A percentile compares a stretch with the other conserved stretches of the same genome.
phyloP scores from a whole-genome alignment of 2,329 filamentous ascomycete genomes.

The Didymella sp. region DNA sequence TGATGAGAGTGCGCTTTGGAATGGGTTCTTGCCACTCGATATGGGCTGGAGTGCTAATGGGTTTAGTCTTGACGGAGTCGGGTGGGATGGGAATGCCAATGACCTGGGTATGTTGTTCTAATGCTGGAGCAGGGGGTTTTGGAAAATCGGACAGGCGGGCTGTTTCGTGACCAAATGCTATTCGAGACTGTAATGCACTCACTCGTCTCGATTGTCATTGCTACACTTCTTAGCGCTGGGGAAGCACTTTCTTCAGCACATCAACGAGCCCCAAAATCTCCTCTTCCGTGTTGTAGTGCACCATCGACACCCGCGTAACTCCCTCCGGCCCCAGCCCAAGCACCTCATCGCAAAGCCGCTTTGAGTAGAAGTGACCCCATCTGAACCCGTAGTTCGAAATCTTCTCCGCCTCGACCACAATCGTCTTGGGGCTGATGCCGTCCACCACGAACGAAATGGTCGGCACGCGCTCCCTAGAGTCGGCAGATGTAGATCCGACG shows the following conservation, averaged over 20 bases:
- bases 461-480: constrained; percentile 62
- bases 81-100: constrained; percentile 29
- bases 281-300: constrained; percentile 75
- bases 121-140: neutral
- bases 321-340: constrained; percentile 66
- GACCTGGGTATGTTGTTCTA: constrained; percentile 43
- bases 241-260: constrained; percentile 60
- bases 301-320: constrained; percentile 72
- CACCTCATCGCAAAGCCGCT: constrained; percentile 66
- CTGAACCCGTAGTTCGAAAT: constrained; percentile 67
- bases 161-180: neutral
- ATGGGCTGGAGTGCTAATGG: constrained; percentile 47
- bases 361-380: constrained; percentile 73
- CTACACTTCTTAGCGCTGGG: constrained; percentile 8
- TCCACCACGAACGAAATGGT: constrained; percentile 72
- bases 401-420: constrained; percentile 69
- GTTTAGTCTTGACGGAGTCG: constrained; percentile 41
- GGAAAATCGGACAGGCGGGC: neutral
- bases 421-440: constrained; percentile 61
- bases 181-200: neutral
- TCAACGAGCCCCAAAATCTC: constrained; percentile 63
- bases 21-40: constrained; percentile 49
- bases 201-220: neutral
- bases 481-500: constrained; percentile 62
- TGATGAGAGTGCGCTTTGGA: constrained; percentile 36